Base-by-base conservation (phyloP, 768 basidiomycete genomes). In the Calocybe cyanea region DNA sequence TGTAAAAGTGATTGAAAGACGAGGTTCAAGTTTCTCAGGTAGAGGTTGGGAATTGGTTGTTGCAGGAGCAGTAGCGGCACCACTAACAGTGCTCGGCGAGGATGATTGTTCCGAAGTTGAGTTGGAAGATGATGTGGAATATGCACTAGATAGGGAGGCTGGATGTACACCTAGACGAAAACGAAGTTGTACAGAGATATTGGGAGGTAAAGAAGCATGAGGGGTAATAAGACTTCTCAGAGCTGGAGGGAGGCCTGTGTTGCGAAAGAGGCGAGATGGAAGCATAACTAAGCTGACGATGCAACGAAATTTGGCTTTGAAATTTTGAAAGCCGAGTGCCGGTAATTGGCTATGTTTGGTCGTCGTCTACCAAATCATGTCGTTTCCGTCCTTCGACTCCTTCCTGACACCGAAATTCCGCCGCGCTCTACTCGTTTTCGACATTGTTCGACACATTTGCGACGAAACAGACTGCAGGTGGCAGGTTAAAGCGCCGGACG, bases 1-100 rank as follows among this genome's bases (percentile, higher is more conserved):
- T 3, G 92, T 95, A 57, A 94, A 92, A 0, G 86, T 87, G 31
- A 95, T 70, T 3, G 80, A 81, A 20, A 92, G 69, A 13, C 74
- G 75, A 0, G 86, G 87, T 44, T 85, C 80, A 34, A 72, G 58
- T 25, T 63, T 55, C 34, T 75, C 67, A 3, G 68, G 66, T 17
- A 70, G 63, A 31, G 60, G 50, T 45, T 59, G 73, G 3, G 58
- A 57, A 5, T 43, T 31, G n/a, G 50, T 51, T 18, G 54, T 37
- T 15, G 44, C 15, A 15, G 35, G 42, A 31, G 43, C 37, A 13
- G 40, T 25, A 9, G 43, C 38, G 9, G 23, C 30, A n/a, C n/a
- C n/a, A n/a, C n/a, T n/a, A n/a, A n/a, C n/a, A 1, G 49, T 34
- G 34, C 28, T 14, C n/a, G 31, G 24, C 23, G 38, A 31, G 15